Evolutionary conservation across 2,329 filamentous ascomycete genomes (phyloP), one percentile per base, ranked within the genome.

Genomic region (Cercospora janseana): DNA sequence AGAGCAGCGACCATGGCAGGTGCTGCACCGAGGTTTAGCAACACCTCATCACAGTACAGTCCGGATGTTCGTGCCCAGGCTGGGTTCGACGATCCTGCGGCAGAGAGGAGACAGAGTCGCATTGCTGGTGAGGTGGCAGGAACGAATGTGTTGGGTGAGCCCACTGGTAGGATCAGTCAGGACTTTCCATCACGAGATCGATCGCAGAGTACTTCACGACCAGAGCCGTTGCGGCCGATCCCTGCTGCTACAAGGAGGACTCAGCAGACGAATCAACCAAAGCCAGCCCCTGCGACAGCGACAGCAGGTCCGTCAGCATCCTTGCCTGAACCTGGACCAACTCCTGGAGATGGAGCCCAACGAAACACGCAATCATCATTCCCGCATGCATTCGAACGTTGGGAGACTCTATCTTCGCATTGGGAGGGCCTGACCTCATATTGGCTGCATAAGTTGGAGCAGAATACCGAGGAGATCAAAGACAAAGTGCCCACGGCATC

Each of bases 391-490:
- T 98, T 98, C 64, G 92, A 98, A 70, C 81, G 93, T 53, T 98
- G 93, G 93, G 93, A 98, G 68, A 92, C 88, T 0, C 73, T 98
- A 2, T 98, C 93, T 0, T 94, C 93, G 4, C 92, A 97, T 62
- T 98, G 93, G 93, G 93, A 98, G 69, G 93, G 93, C 4, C 78
- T 98, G 52, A 97, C 93, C 0, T 92, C 89, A 52, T 97, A 95
- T 71, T 98, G 93, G 92, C 93, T 98, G 58, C 86, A 89, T 38
- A 85, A 90, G 60, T 76, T 98, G 6, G 88, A 98, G 70, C 84
- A 93, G 66, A 95, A 95, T 66, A 86, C 87, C 21, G 85, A 90
- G 46, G 90, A 95, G 58, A 80, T 95, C 29, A 84, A 86, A 57
- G 79, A 84, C 9, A 88, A 94, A 60, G 59, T 67, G 2, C 88